These are phyloP conservation scores for Kwoniella heveanensis DNA, from an alignment of 768 basidiomycete species.

Conservation along the genomic window DNA sequence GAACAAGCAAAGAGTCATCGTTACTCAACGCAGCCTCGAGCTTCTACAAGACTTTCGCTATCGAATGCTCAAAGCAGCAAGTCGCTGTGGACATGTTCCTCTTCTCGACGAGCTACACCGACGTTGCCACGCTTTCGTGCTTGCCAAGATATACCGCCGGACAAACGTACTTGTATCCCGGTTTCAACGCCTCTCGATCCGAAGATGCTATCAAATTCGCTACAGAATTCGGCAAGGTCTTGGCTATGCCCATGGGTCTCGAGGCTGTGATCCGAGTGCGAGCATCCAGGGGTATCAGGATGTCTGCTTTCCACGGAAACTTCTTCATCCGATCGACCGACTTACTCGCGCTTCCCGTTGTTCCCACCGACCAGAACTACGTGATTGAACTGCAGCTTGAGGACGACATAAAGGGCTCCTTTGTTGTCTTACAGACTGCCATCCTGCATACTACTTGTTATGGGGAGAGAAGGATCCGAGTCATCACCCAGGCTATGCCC, in stretches of 20 bases:
- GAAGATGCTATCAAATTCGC: conserved; percentile 99
- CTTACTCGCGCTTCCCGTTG: conserved; percentile 90
- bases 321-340: conserved; percentile 98
- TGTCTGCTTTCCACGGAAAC: conserved; percentile 98
- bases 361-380: conserved; percentile 95
- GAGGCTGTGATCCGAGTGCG: conserved; percentile 98
- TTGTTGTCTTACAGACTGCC: conserved; percentile 92
- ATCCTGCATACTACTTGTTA: conserved; percentile 92
- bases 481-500: conserved; percentile 82
- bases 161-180: conserved; percentile 97
- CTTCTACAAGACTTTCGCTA: conserved; percentile 98
- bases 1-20: conserved; percentile 92
- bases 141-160: conserved; percentile 97
- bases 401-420: conserved; percentile 84
- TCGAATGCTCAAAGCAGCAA: conserved; percentile 95
- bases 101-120: conserved; percentile 89
- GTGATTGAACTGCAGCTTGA: conserved; percentile 95
- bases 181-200: conserved; percentile 88
- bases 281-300: conserved; percentile 90
- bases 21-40: conserved; percentile 88
- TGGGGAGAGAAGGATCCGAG: conserved; percentile 80
- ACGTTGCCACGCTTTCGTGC: conserved; percentile 84
- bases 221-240: conserved; percentile 89
- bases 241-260: conserved; percentile 91
- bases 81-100: conserved; percentile 99